These are phyloP conservation scores for Phytophthora sojae DNA, from an alignment of 352 stramenopile species.

Conservation along the genomic window DNA sequence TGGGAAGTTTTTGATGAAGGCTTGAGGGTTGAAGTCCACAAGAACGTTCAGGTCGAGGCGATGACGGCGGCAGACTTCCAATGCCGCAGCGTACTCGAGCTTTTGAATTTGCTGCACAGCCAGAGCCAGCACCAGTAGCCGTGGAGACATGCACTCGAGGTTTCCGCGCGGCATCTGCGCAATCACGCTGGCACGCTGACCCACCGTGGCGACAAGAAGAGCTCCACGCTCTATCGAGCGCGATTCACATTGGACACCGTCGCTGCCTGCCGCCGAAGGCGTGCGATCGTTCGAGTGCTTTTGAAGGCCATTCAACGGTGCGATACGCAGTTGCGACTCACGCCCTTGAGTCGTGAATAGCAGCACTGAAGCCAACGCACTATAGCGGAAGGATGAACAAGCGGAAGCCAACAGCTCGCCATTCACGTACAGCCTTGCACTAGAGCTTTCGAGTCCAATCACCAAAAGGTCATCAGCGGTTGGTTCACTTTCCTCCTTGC, in stretches of 20 bases:
- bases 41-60: conserved; percentile 83
- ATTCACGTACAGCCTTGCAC: conserved; percentile 64
- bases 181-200: conserved; percentile 62
- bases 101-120: conserved; percentile 49
- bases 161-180: conserved; percentile 84
- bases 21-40: conserved; percentile 61
- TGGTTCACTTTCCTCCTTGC: neutral
- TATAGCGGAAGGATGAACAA: conserved; percentile 74
- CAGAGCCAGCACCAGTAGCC: conserved; percentile 66
- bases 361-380: conserved; percentile 46
- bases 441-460: conserved; percentile 50
- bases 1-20: conserved; percentile 50
- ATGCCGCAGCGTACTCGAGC: conserved; percentile 50
- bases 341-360: conserved; percentile 75
- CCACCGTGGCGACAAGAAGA: conserved; percentile 62
- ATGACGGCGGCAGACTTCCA: conserved; percentile 81
- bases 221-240: conserved; percentile 73
- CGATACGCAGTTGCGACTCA: conserved; percentile 62
- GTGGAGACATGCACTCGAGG: conserved; percentile 69
- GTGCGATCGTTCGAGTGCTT: neutral
- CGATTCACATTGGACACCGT: conserved; percentile 39
- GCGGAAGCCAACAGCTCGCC: conserved; percentile 44
- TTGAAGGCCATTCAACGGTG: conserved; percentile 35
- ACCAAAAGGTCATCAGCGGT: conserved; percentile 22
- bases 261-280: conserved; percentile 9